Evolutionary conservation across 2,329 filamentous ascomycete genomes (phyloP), one percentile per base, ranked within the genome.

Genomic region (Sclerotinia trifoliorum): DNA sequence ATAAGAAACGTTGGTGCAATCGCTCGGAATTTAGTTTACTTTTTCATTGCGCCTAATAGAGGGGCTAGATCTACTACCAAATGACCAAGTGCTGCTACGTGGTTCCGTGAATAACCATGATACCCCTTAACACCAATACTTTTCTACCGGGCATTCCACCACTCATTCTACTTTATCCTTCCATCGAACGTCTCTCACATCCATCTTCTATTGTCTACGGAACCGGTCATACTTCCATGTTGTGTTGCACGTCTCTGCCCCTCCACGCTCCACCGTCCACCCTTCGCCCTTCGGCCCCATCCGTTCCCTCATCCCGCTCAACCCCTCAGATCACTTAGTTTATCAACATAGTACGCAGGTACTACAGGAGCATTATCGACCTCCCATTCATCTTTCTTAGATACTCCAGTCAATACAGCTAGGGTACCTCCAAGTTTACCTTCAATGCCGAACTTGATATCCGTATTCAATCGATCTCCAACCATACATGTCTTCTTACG

Each of bases 361-460:
- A 92, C 87, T 1, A 91, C 88, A 54, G 85, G 79, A 11, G 89
- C 88, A 42, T 86, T 87, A 67, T 88, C 83, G 26, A 86, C 88
- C 74, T 93, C 84, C 82, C 94, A 92, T 69, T 97, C 91, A 66
- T 90, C 90, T 80, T 94, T 93, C 80, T 90, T 90, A 75, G 86
- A 89, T 21, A 99, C 94, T 21, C 95, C 95, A 0, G 94, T 97
- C 78, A 97, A 81, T 6, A 99, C 95, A 51, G 90, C 92, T 73
- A 99, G 80, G 0, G 95, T 98, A 0, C 95, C 95, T 24, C 95
- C 95, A 39, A 99, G 84, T 72, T 90, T 90, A 0, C 94, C 94
- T 77, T 98, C 90, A 71, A 97, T 86, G 4, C 95, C 95, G 78
- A 99, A 99, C 78, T 91, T 89, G 78, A 99, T 98, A 80, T 99